Percentiles rank a stretch among this genome's conserved stretches.
phyloP scores from a whole-genome alignment of 352 stramenopile genomes.

The Phytophthora syringae region DNA sequence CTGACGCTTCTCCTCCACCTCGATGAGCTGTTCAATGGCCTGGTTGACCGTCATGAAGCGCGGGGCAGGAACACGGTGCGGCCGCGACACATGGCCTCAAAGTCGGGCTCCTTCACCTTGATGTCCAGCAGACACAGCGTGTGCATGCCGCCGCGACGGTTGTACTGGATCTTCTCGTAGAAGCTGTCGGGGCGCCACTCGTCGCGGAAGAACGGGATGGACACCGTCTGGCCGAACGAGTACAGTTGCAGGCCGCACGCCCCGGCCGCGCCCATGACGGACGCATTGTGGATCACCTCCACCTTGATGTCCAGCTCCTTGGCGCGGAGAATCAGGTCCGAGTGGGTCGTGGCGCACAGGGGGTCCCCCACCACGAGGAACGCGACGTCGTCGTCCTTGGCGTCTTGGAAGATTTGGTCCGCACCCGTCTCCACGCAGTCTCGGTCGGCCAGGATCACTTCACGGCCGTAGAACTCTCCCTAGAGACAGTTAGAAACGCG shows the following conservation, averaged over 20 bases:
- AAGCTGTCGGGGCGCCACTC: conserved; percentile 97
- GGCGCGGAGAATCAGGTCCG: conserved; percentile 97
- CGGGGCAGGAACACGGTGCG: conserved; percentile 94
- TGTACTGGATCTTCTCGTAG: conserved; percentile 98
- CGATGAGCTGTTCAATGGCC: conserved; percentile 95
- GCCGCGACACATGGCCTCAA: conserved; percentile 95
- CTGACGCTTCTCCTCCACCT: conserved; percentile 90
- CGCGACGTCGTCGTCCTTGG: conserved; percentile 93
- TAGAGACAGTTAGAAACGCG: conserved; percentile 36
- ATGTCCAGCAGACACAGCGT: conserved; percentile 99
- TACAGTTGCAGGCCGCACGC: conserved; percentile 98
- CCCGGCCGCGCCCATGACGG: conserved; percentile 97
- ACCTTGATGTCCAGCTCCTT: conserved; percentile 93
- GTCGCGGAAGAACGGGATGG: conserved; percentile 97
- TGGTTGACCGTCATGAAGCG: conserved; percentile 98
- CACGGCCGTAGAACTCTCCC: conserved; percentile 95
- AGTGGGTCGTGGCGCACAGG: conserved; percentile 98
- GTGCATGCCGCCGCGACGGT: conserved; percentile 96
- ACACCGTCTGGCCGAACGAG: conserved; percentile 98
- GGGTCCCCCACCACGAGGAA: conserved; percentile 99
- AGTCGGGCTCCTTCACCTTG: conserved; percentile 99
- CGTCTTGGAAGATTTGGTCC: conserved; percentile 94
- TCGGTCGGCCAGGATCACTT: conserved; percentile 91
- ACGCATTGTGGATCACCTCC: conserved; percentile 98
- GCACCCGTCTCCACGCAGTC: conserved; percentile 97